Percentiles rank a stretch among this genome's conserved stretches.
These are phyloP conservation scores for Cudoniella acicularis DNA, from an alignment of 495 filamentous ascomycete species.

Conservation along the genomic window DNA sequence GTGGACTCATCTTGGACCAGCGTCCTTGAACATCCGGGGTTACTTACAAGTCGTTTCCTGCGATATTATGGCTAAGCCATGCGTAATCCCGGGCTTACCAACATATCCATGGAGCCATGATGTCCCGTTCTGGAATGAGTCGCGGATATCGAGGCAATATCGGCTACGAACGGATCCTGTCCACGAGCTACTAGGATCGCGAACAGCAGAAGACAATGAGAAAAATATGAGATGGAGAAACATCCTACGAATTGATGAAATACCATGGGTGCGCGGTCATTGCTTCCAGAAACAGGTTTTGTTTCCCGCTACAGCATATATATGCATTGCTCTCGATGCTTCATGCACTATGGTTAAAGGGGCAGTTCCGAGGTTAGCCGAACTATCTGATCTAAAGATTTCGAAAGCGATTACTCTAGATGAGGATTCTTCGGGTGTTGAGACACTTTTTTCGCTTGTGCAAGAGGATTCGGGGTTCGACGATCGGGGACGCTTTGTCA, in stretches of 20 bases:
- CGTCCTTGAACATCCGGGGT: slow-evolving; percentile 4
- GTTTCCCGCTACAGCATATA: slow-evolving; percentile 57
- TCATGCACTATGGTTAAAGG: background rate
- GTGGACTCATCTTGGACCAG: too few relatives aligned
- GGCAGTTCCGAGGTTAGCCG: background rate
- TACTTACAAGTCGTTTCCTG: background rate
- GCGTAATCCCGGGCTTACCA: slow-evolving; percentile 36
- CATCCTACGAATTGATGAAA: slow-evolving; percentile 43
- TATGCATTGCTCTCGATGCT: slow-evolving; percentile 53
- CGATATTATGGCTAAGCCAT: background rate
- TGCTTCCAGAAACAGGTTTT: slow-evolving; percentile 44
- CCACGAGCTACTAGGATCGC: slow-evolving; percentile 7
- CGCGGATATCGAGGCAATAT: slow-evolving; percentile 29
- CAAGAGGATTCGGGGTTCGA: background rate
- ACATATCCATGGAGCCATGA: slow-evolving; percentile 48
- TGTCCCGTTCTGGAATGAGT: slow-evolving; percentile 40
- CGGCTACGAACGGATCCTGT: slow-evolving; percentile 9
- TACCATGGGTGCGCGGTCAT: slow-evolving; percentile 55
- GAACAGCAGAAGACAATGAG: background rate
- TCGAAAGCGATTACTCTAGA: slow-evolving; percentile 28
- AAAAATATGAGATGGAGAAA: slow-evolving; percentile 50
- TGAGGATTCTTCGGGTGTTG: slow-evolving; percentile 19
- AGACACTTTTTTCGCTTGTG: slow-evolving; percentile 10
- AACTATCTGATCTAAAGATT: slow-evolving; percentile 21
- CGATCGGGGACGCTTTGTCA: background rate